phyloP scores from a whole-genome alignment of 345 rosid species.

The Camelina sativa region DNA sequence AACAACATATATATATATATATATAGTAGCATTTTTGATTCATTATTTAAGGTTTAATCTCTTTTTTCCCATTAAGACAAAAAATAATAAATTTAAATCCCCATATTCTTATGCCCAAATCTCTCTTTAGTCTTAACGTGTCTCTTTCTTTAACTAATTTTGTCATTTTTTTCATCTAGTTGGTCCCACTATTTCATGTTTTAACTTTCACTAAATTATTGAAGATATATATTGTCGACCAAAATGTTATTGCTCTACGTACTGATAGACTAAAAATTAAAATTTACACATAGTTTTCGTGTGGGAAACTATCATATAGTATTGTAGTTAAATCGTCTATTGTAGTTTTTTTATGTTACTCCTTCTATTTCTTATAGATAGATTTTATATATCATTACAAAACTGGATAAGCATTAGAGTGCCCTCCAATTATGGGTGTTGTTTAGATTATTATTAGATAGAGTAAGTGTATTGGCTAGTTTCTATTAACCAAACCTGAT shows the following conservation, averaged over 20 bases:
- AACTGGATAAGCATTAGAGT: conserved; percentile 2
- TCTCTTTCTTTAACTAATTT: conserved; percentile 21
- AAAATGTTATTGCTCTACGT: neutral
- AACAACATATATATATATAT: neutral
- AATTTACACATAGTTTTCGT: neutral
- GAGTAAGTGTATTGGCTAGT: conserved; percentile 1
- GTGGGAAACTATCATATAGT: no score
- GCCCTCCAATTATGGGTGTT: conserved; percentile 32
- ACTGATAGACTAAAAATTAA: neutral
- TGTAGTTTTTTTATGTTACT: neutral
- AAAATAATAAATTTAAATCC: neutral
- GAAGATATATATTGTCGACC: neutral
- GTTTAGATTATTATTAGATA: neutral
- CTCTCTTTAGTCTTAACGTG: neutral
- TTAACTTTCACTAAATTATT: conserved; percentile 21
- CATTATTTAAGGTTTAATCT: neutral
- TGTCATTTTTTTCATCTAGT: conserved; percentile 26
- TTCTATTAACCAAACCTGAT: conserved; percentile 7
- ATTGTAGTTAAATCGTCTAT: no score
- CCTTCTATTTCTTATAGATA: no score
- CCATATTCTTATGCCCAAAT: neutral
- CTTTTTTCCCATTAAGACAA: conserved; percentile 4
- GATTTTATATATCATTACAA: no score
- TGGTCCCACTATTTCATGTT: conserved; percentile 30
- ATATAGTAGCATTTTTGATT: neutral